Evolutionary conservation across 306 rosid genomes (phyloP).

Genomic region (Vigna angularis): DNA sequence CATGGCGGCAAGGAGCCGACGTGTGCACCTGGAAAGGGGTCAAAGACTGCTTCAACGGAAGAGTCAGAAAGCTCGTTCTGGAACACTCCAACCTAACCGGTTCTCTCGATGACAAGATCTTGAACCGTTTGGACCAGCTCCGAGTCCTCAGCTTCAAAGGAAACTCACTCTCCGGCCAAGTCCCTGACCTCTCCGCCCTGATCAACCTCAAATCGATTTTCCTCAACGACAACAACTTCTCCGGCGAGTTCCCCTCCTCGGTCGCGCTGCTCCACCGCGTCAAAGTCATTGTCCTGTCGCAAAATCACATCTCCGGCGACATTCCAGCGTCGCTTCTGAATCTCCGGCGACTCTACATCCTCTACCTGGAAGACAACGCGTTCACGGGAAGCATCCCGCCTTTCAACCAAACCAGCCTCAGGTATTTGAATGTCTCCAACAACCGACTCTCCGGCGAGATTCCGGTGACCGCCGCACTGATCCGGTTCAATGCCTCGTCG

Average conservation of each 20-base stretch:
- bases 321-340: constrained; percentile 67
- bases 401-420: constrained; percentile 78
- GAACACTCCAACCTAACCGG: constrained; percentile 78
- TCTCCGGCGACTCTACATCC: constrained; percentile 71
- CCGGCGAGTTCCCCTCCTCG: constrained; percentile 79
- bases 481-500: constrained; percentile 75
- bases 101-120: constrained; percentile 55
- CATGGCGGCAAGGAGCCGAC: constrained; percentile 62
- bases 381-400: constrained; percentile 74
- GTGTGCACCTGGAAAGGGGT: constrained; percentile 84
- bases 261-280: constrained; percentile 78
- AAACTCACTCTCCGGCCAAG: constrained; percentile 73
- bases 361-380: constrained; percentile 66
- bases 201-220: constrained; percentile 81
- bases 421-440: constrained; percentile 80
- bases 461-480: constrained; percentile 65
- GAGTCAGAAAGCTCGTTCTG: constrained; percentile 79
- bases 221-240: constrained; percentile 72
- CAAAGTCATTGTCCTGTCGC: constrained; percentile 68
- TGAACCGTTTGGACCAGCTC: constrained; percentile 82
- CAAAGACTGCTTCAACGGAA: constrained; percentile 74
- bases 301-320: constrained; percentile 69
- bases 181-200: constrained; percentile 75
- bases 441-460: constrained; percentile 81
- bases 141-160: constrained; percentile 90